Evolutionary conservation across 2,329 filamentous ascomycete genomes (phyloP), one percentile per base, ranked within the genome.

Genomic region (Aspergillus pseudotamarii): DNA sequence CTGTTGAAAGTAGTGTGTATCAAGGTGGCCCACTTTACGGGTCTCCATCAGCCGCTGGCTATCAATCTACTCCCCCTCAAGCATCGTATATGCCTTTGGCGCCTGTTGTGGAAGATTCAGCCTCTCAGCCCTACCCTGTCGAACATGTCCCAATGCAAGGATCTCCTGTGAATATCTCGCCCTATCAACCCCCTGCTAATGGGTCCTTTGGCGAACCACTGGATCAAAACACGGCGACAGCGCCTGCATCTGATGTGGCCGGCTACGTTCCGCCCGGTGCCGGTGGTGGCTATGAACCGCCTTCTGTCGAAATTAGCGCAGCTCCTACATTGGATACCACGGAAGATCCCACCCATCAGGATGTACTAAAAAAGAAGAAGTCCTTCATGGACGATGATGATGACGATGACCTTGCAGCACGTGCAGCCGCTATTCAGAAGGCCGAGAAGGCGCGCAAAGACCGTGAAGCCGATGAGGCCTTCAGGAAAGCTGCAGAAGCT

Each of bases 371-470:
- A 0, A 91, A 91, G 78, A 92, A 91, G 80, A 93, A 91, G 75
- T 88, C 86, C 26, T 89, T 93, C 71, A 91, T 95, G 85, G 90
- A 94, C 72, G 90, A 94, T 67, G 91, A 93, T 14, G 91, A 92
- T 28, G 78, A 79, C n/a, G 88, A 90, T 66, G 87, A 91, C 63
- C 84, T 91, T 50, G 81, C 87, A 36, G 80, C 81, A 8, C 74
- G 79, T 45, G 81, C 82, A 38, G 85, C 84, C 50, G 81, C 86
- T 2, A 80, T 83, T 2, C 77, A 85, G 58, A 84, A 82, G 66
- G 85, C 82, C 32, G 90, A 91, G 75, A 85, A 90, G 75, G 80
- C 85, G 45, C 89, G 91, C 14, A 89, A 88, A 71, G 92, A 96
- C 71, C 85, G 87, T 28, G 91, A 93, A 76, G 93, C 94, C 55